Evolutionary conservation across 495 filamentous ascomycete genomes (phyloP).

Genomic region (Talaromyces ruber): DNA sequence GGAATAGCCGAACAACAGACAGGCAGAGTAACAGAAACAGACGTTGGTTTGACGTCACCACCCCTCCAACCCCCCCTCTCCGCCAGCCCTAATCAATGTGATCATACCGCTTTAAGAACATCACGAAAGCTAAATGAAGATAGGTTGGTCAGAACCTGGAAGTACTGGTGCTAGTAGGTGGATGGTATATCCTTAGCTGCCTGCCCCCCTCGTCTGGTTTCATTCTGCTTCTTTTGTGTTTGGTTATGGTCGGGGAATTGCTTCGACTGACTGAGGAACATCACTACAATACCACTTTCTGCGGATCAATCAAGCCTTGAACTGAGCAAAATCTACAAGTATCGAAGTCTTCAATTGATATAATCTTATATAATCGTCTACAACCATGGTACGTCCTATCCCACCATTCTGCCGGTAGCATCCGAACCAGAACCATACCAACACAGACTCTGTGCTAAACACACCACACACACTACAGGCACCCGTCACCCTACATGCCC

Average conservation of each 20-base stretch:
- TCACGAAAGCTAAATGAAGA: no score
- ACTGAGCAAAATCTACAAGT: background rate
- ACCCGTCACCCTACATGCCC: conserved; percentile 11
- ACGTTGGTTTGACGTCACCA: background rate
- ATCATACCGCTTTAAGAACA: no score
- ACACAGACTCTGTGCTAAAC: background rate
- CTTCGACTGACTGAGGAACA: no score
- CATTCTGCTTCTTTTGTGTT: no score
- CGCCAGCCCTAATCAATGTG: no score
- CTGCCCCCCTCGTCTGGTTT: no score
- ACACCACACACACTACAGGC: background rate
- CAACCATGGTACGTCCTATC: background rate
- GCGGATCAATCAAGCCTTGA: background rate
- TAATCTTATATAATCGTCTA: background rate
- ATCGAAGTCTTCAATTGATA: background rate
- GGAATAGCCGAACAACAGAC: no score
- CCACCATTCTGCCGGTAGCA: background rate
- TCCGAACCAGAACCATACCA: background rate
- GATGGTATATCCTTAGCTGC: no score
- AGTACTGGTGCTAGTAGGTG: no score
- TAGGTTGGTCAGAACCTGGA: no score
- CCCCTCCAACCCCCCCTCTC: background rate
- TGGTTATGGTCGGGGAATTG: no score
- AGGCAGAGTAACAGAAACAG: background rate
- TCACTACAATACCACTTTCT: no score